Conservation (phyloP, 495 filamentous ascomycete genomes). For the Annulohypoxylon stygium region DNA sequence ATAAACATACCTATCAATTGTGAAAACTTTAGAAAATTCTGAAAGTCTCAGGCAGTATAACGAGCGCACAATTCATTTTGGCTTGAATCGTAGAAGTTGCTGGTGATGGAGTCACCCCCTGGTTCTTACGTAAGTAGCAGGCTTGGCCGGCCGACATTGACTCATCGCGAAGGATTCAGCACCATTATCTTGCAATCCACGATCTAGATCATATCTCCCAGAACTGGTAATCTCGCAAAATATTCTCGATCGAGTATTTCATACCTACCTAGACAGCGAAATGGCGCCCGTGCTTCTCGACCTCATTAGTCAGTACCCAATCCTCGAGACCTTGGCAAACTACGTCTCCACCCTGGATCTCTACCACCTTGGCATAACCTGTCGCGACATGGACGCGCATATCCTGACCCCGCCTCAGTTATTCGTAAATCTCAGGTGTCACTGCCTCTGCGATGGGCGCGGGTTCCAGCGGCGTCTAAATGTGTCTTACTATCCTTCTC, state of each 20-base stretch:
- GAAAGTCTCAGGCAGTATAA: too few species aligned
- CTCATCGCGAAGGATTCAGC: too few species aligned
- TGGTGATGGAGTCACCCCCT: too few species aligned
- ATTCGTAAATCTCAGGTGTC: constrained; percentile 4
- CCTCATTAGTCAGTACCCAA: constrained; percentile 17
- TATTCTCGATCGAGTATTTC: too few species aligned
- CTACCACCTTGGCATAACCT: constrained; percentile 9
- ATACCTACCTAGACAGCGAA: background rate
- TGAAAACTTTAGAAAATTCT: background rate
- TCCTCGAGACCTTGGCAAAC: constrained; percentile 14
- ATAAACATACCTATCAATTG: too few species aligned
- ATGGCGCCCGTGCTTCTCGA: constrained; percentile 7
- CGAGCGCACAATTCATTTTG: too few species aligned
- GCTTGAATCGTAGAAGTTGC: too few species aligned
- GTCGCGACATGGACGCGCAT: background rate
- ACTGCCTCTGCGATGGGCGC: constrained; percentile 22
- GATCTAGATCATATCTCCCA: background rate
- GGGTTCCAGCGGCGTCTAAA: constrained; percentile 1
- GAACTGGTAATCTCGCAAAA: background rate
- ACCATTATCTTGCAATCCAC: background rate
- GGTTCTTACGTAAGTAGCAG: too few species aligned
- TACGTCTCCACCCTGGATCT: constrained; percentile 19
- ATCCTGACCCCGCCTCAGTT: constrained; percentile 1
- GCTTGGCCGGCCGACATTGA: too few species aligned
- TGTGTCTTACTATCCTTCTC: background rate